Evolutionary conservation across 768 basidiomycete species (phyloP).

Genomic region (Candolleomyces efflorescens): DNA sequence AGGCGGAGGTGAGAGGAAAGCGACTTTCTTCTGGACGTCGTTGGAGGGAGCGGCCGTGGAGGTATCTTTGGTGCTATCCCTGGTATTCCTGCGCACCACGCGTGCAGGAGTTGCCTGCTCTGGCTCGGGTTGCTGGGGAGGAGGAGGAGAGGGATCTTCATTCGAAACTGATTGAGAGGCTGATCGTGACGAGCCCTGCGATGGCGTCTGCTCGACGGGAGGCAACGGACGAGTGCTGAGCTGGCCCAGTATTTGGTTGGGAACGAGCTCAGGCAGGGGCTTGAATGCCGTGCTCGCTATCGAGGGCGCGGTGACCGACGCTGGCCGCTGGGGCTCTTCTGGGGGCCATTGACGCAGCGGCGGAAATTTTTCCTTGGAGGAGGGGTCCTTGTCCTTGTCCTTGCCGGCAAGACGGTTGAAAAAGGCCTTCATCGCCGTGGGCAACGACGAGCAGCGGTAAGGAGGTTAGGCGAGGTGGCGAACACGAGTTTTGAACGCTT

Average conservation of each 20-base stretch:
- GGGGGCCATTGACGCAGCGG: slow-evolving; percentile 72
- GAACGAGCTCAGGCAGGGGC: slow-evolving; percentile 66
- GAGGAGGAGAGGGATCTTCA: not conserved
- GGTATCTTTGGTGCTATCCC: slow-evolving; percentile 16
- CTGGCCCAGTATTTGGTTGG: slow-evolving; percentile 29
- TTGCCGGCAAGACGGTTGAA: slow-evolving; percentile 69
- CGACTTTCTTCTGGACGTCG: slow-evolving; percentile 80
- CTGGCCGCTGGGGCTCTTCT: slow-evolving; percentile 22
- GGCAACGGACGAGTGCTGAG: slow-evolving; percentile 28
- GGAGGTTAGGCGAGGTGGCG: slow-evolving; percentile 10
- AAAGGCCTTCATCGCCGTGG: slow-evolving; percentile 72
- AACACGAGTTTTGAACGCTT: slow-evolving; percentile 24
- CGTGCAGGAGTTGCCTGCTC: slow-evolving; percentile 26
- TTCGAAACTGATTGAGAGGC: slow-evolving; percentile 13
- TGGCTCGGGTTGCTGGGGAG: not conserved
- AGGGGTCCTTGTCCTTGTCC: slow-evolving; percentile 56
- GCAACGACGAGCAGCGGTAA: slow-evolving; percentile 8
- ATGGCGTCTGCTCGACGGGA: slow-evolving; percentile 21
- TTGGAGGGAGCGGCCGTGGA: slow-evolving; percentile 22
- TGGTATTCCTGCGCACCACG: slow-evolving; percentile 33
- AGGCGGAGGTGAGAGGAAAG: slow-evolving; percentile 79
- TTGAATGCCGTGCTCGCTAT: slow-evolving; percentile 52
- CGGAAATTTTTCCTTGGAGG: slow-evolving; percentile 61
- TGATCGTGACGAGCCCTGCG: slow-evolving; percentile 25
- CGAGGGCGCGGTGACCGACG: slow-evolving; percentile 36